Conservation (phyloP, 345 rosid species). For the Melaleuca alternifolia region DNA sequence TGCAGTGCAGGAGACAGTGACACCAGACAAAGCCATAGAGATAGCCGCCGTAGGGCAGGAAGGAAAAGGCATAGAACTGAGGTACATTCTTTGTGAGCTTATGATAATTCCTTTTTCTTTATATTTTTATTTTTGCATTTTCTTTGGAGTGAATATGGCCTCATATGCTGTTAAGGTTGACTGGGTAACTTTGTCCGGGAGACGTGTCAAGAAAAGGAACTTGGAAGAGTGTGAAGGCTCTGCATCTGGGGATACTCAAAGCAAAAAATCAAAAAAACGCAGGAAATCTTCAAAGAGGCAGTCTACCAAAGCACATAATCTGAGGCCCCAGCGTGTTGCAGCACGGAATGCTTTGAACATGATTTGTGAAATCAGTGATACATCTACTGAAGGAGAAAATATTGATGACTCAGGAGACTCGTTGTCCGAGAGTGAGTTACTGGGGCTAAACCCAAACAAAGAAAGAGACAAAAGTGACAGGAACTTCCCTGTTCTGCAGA, state of each 20-base stretch:
- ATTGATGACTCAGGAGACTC: conserved; percentile 44
- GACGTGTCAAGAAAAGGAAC: conserved; percentile 69
- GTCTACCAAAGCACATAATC: conserved; percentile 46
- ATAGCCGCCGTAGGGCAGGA: conserved; percentile 50
- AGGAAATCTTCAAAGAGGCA: conserved; percentile 45
- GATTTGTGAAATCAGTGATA: conserved; percentile 76
- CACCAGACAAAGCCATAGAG: conserved; percentile 32
- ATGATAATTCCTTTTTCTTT: neutral
- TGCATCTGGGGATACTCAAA: conserved; percentile 26
- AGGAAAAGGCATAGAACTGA: conserved; percentile 43
- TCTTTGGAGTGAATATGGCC: conserved; percentile 8
- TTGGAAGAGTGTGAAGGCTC: conserved; percentile 58
- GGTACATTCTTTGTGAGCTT: conserved; percentile 39
- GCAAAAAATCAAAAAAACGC: conserved; percentile 39
- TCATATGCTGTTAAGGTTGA: conserved; percentile 46
- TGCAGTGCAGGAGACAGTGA: conserved; percentile 65
- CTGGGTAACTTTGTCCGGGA: conserved; percentile 47
- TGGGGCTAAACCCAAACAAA: conserved; percentile 14
- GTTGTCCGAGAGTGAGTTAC: conserved; percentile 45
- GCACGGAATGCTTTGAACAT: conserved; percentile 83
- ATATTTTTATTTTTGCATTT: conserved; percentile 4
- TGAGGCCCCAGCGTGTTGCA: conserved; percentile 90
- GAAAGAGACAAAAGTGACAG: conserved; percentile 31
- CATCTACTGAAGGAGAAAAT: conserved; percentile 61
- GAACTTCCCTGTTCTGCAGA: conserved; percentile 20